These are phyloP conservation scores for Purpureocillium takamizusanense DNA, from an alignment of 2,329 filamentous ascomycete genomes.

Conservation along the genomic window DNA sequence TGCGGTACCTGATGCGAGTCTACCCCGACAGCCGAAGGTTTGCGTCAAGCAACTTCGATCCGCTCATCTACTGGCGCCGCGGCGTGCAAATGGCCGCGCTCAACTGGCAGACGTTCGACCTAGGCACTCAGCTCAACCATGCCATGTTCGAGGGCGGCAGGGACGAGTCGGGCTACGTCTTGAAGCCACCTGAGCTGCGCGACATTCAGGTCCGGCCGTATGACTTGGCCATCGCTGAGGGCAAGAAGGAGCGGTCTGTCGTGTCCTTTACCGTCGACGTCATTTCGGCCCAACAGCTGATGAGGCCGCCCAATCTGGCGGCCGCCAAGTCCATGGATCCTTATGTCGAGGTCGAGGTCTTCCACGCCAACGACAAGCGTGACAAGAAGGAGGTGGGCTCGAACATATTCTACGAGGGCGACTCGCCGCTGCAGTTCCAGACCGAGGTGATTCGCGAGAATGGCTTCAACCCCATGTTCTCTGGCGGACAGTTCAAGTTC, in stretches of 20 bases:
- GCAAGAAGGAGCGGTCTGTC: conserved; percentile 69
- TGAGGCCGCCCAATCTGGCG: conserved; percentile 67
- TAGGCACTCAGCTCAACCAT: conserved; percentile 91
- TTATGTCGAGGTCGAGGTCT: conserved; percentile 91
- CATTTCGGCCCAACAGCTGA: conserved; percentile 90
- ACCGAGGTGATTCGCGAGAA: conserved; percentile 80
- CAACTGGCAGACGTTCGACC: conserved; percentile 97
- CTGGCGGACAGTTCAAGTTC: conserved; percentile 66
- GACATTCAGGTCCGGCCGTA: conserved; percentile 52
- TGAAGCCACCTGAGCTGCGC: conserved; percentile 83
- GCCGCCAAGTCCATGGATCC: conserved; percentile 73
- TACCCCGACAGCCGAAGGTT: conserved; percentile 81
- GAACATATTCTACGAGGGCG: conserved; percentile 32
- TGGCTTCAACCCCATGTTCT: conserved; percentile 84
- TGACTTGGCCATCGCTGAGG: conserved; percentile 40
- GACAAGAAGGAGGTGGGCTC: conserved; percentile 73
- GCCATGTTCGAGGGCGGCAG: conserved; percentile 92
- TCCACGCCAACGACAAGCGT: conserved; percentile 85
- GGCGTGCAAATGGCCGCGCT: conserved; percentile 96
- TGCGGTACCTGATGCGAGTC: conserved; percentile 83
- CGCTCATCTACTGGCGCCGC: conserved; percentile 84
- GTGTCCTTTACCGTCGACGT: conserved; percentile 81
- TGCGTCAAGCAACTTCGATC: conserved; percentile 88
- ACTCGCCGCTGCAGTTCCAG: conserved; percentile 63
- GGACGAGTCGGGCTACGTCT: conserved; percentile 83